A percentile compares a stretch with the other conserved stretches of the same genome.
Conservation (phyloP, 345 rosid genomes). For the Acer saccharum region DNA sequence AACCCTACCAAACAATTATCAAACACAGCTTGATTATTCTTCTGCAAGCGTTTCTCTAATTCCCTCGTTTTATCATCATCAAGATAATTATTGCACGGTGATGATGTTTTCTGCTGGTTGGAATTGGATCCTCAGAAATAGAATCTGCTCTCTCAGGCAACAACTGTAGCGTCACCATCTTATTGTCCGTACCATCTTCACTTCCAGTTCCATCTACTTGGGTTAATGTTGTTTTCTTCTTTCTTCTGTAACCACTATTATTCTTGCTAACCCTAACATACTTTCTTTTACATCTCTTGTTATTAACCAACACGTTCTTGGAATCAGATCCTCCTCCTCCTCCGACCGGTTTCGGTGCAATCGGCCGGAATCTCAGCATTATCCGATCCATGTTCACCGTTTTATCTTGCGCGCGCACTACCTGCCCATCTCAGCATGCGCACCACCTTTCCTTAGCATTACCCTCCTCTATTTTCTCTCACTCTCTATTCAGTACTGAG, state of each 20-base stretch:
- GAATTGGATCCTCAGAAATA: background rate
- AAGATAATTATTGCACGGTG: constrained; percentile 29
- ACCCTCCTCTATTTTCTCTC: constrained; percentile 27
- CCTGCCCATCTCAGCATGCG: constrained; percentile 24
- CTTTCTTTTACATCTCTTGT: constrained; percentile 57
- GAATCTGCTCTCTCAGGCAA: constrained; percentile 44
- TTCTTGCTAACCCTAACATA: constrained; percentile 68
- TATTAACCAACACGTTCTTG: constrained; percentile 28
- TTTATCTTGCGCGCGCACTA: constrained; percentile 34
- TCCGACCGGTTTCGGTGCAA: constrained; percentile 75
- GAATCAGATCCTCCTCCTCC: constrained; percentile 31
- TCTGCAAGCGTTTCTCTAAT: constrained; percentile 1
- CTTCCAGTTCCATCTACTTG: constrained; percentile 11
- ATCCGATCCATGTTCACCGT: constrained; percentile 46
- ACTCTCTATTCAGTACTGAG: background rate
- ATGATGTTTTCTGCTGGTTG: constrained; percentile 8
- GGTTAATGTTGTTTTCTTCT: constrained; percentile 14
- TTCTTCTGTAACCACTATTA: constrained; percentile 25
- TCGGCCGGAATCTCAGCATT: constrained; percentile 84
- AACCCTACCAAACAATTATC: background rate
- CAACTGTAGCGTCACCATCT: constrained; percentile 55
- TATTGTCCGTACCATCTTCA: constrained; percentile 11
- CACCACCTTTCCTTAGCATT: constrained; percentile 19
- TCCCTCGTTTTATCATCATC: constrained; percentile 12
- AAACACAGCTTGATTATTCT: background rate